These are phyloP conservation scores for Triticum monococcum DNA, from an alignment of 176 grass and related monocot genomes.

Conservation along the genomic window DNA sequence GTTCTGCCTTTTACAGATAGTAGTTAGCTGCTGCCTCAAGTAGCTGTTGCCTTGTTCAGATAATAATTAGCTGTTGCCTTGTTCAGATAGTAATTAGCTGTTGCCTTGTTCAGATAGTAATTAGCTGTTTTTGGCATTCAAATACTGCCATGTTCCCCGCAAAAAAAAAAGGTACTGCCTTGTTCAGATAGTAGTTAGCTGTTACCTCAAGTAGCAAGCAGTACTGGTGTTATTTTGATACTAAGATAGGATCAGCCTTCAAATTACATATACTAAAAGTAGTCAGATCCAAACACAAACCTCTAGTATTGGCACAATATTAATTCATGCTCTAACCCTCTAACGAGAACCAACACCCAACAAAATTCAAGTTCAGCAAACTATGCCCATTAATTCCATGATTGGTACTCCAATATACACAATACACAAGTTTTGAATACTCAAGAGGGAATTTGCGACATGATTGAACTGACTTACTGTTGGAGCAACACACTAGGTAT, in stretches of 20 bases:
- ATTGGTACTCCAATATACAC: background rate
- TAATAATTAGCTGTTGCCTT: background rate
- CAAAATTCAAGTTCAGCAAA: background rate
- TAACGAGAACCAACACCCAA: background rate
- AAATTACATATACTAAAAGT: conserved; percentile 5
- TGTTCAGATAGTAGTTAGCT: background rate
- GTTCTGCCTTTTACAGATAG: background rate
- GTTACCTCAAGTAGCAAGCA: background rate
- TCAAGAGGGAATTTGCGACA: background rate
- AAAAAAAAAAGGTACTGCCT: too few species aligned
- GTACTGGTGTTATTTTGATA: background rate
- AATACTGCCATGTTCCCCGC: too few species aligned
- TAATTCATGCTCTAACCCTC: background rate
- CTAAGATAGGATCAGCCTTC: background rate
- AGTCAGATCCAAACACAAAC: background rate
- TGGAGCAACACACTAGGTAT: conserved; percentile 8
- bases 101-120: background rate
- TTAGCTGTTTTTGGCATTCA: background rate
- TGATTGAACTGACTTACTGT: conserved; percentile 6
- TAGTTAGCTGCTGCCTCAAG: background rate
- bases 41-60: background rate
- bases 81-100: background rate
- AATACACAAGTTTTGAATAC: conserved; percentile 27
- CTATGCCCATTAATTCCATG: background rate
- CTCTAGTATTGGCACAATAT: background rate